Evolutionary conservation across 2,329 filamentous ascomycete genomes (phyloP), one percentile per base, ranked within the genome.

Genomic region (Aspergillus awamori): DNA sequence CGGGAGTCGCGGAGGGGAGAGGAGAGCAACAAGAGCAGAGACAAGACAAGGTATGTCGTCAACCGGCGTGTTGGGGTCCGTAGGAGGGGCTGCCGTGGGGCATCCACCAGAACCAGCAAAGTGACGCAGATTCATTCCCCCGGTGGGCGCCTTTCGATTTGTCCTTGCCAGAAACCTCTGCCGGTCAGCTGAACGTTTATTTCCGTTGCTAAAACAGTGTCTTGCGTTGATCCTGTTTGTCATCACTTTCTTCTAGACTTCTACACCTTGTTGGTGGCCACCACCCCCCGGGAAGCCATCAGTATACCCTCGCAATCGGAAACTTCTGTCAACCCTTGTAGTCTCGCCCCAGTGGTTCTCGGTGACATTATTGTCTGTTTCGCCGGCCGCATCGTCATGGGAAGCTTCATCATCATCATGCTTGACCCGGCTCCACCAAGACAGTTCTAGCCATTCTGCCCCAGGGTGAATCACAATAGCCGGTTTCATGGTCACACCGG

Each of bases 61-160:
- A 63, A 65, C 58, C 52, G 66, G 66, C 60, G 49, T 68, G 63
- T 61, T 68, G 66, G 61, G 63, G 61, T 68, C 66, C 66, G 66
- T 64, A 28, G 59, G 66, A 65, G 63, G 64, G 62, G 64, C 65
- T 53, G 55, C 54, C 60, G 60, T 62, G 33, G 33, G 33, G 33
- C 26, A 41, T 24, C 53, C 52, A 24, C 33, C 17, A 24, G 15
- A 38, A 28, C 20, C 52, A 53, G 52, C 30, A 53, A 53, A 41
- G 24, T 38, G 30, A 53, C 51, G 36, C 30, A 53, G 30, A n/a
- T 13, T 33, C 36, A 36, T 20, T 30, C 39, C 22, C 24, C 53
- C 53, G 43, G 53, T 56, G 39, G 15, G 26, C 26, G 8, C 24
- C 39, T 13, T 17, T 41, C 33, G 15, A 41, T 41, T 36, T 47